A percentile compares a stretch with the other conserved stretches of the same genome.
These are phyloP conservation scores for Cymbidium sinense DNA, from an alignment of 106 monocot genomes.

Conservation along the genomic window DNA sequence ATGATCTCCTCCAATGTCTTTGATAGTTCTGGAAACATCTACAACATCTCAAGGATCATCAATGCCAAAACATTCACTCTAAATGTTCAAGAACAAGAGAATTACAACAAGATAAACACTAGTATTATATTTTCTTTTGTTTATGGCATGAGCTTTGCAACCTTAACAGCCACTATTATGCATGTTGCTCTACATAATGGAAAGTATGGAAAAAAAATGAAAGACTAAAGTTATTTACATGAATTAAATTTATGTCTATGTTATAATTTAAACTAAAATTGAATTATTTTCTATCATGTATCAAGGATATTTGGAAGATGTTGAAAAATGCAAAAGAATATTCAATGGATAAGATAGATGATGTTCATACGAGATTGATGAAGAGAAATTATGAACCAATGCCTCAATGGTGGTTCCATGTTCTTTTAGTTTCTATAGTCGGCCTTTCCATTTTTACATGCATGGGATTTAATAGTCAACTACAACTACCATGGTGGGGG, in stretches of 20 bases:
- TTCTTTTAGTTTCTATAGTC: conserved; percentile 22
- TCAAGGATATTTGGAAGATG: conserved; percentile 15
- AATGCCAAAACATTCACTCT: conserved; percentile 13
- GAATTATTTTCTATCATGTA: neutral
- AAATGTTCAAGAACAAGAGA: conserved; percentile 15
- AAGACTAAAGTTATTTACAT: neutral
- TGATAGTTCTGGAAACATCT: conserved; percentile 12
- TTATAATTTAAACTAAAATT: neutral
- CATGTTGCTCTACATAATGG: conserved; percentile 31
- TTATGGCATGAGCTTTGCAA: conserved; percentile 28
- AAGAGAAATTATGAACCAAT: conserved; percentile 35
- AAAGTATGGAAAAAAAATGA: conserved; percentile 13
- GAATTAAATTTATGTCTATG: too few species aligned
- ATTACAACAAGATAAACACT: conserved; percentile 11
- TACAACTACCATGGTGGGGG: conserved; percentile 49
- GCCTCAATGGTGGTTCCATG: conserved; percentile 52
- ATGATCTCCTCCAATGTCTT: conserved; percentile 32
- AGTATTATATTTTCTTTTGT: conserved; percentile 14
- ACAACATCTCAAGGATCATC: conserved; percentile 28
- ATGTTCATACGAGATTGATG: conserved; percentile 52
- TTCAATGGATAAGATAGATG: conserved; percentile 8
- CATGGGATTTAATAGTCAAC: conserved; percentile 12
- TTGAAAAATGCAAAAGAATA: neutral
- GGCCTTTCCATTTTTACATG: conserved; percentile 36
- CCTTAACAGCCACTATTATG: conserved; percentile 11